Evolutionary conservation across 306 rosid species (phyloP), one percentile per base, ranked within the genome.

Genomic region (Mucuna pruriens): DNA sequence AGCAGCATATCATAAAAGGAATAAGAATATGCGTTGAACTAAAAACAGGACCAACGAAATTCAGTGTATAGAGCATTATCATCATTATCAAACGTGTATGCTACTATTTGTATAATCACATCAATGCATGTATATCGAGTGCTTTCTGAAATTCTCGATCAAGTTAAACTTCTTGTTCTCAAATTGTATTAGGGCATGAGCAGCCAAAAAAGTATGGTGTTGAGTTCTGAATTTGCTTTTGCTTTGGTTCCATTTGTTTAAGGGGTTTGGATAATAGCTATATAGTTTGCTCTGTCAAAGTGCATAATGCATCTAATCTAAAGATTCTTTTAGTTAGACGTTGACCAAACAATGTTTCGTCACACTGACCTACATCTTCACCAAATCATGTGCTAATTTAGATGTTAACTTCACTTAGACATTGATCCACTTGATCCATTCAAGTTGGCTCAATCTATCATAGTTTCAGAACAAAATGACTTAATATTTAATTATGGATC

Each of bases 11-110:
- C 48, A 77, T 2, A 54, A 10, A 40, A 31, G 20, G 23, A 33
- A 33, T 11, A 9, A 13, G 9, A 68, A 34, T 46, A 76, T 40
- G 73, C 73, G 52, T 39, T 40, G 33, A 65, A 65, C 49, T 36
- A 38, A 58, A 42, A 65, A 44, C 31, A 45, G 9, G 48, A 69
- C 52, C 10, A 60, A 48, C 67, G 31, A 76, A 83, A 48, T 49
- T 71, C 65, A 61, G 44, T 17, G 40, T 60, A 70, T 51, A 48
- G 46, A 46, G 39, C 64, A 66, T 31, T 40, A 13, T 55, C 52
- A 65, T 66, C 71, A 52, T 20, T 36, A 3, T 33, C 7, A 64
- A n/a, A 62, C 6, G 62, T 55, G 36, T 6, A 34, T 65, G 17
- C n/a, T n/a, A n/a, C n/a, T n/a, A n/a, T n/a, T n/a, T 3, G 38